These are phyloP conservation scores for Tetrastigma voinierianum DNA, from an alignment of 164 flowering plant genomes.

Conservation along the genomic window DNA sequence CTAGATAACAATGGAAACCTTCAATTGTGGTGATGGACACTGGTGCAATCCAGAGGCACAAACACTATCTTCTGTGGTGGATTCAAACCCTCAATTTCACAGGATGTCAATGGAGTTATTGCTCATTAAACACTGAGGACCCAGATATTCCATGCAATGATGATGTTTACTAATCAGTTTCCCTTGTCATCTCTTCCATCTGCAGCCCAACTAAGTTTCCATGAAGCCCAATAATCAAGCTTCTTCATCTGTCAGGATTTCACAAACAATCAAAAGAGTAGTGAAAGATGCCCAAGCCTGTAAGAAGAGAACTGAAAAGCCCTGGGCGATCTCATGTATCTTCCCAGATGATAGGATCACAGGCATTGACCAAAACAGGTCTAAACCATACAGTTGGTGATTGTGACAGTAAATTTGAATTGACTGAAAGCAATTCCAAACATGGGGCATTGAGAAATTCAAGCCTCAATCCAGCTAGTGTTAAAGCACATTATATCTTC, in stretches of 20 bases:
- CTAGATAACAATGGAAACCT: slow-evolving; percentile 14
- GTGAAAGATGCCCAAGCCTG: slow-evolving; percentile 22
- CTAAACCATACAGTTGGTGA: slow-evolving; percentile 17
- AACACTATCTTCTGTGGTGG: slow-evolving; percentile 20
- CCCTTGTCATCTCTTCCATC: slow-evolving; percentile 21
- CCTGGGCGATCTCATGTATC: slow-evolving; percentile 17
- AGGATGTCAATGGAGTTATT: slow-evolving; percentile 46
- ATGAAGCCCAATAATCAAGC: slow-evolving; percentile 23
- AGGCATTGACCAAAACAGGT: slow-evolving; percentile 16
- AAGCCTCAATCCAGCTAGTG: slow-evolving; percentile 17
- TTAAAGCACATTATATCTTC: slow-evolving; percentile 9
- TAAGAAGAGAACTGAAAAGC: slow-evolving; percentile 27
- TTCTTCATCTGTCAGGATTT: slow-evolving; percentile 22
- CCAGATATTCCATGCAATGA: slow-evolving; percentile 76
- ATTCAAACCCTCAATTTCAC: slow-evolving; percentile 25
- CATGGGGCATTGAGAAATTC: slow-evolving; percentile 16
- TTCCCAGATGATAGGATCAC: slow-evolving; percentile 24
- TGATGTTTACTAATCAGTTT: slow-evolving; percentile 32
- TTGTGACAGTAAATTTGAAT: slow-evolving; percentile 23
- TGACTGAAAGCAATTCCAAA: slow-evolving; percentile 22
- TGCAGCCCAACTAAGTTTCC: slow-evolving; percentile 4
- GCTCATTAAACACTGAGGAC: slow-evolving; percentile 71
- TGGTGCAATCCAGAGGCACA: slow-evolving; percentile 22
- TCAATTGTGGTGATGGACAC: slow-evolving; percentile 11
- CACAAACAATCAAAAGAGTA: slow-evolving; percentile 14